Percentiles rank a stretch among this genome's conserved stretches.
These are phyloP conservation scores for Circinella minor DNA, from an alignment of 371 early-diverging fungal genomes.

Conservation along the genomic window DNA sequence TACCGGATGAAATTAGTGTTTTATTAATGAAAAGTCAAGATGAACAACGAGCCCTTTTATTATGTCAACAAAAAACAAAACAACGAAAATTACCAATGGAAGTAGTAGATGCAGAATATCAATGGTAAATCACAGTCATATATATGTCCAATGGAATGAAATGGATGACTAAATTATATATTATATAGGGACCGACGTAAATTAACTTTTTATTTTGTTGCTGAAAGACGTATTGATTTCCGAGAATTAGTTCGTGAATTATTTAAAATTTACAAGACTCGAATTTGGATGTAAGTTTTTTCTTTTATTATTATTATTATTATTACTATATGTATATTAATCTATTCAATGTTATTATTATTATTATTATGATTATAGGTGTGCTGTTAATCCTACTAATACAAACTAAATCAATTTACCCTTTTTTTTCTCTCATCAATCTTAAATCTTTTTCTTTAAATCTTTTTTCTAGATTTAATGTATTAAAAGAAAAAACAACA, in stretches of 20 bases:
- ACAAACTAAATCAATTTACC: background rate
- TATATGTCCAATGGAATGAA: background rate
- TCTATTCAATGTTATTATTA: too few relatives aligned
- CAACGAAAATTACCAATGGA: conserved; percentile 92
- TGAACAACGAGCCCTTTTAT: conserved; percentile 84
- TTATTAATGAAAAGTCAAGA: conserved; percentile 80
- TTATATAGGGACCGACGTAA: conserved; percentile 88
- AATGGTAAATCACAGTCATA: conserved; percentile 68
- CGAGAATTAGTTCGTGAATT: conserved; percentile 97
- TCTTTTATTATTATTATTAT: too few relatives aligned
- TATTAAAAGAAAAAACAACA: too few relatives aligned
- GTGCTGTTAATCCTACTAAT: conserved; percentile 21
- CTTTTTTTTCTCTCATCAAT: too few relatives aligned
- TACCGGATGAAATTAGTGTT: conserved; percentile 74
- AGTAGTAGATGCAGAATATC: conserved; percentile 96
- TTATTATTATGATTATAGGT: conserved; percentile 7
- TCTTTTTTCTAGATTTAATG: too few relatives aligned
- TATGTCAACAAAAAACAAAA: conserved; percentile 88
- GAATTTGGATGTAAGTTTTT: conserved; percentile 93
- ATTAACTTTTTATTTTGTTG: conserved; percentile 93
- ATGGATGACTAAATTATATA: background rate
- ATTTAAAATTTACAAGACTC: conserved; percentile 98
- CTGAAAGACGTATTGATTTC: conserved; percentile 96
- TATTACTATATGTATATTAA: too few relatives aligned
- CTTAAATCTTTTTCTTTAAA: too few relatives aligned